These are phyloP conservation scores for Wallacemonas collosoma DNA, from an alignment of 208 protist species.

Conservation along the genomic window DNA sequence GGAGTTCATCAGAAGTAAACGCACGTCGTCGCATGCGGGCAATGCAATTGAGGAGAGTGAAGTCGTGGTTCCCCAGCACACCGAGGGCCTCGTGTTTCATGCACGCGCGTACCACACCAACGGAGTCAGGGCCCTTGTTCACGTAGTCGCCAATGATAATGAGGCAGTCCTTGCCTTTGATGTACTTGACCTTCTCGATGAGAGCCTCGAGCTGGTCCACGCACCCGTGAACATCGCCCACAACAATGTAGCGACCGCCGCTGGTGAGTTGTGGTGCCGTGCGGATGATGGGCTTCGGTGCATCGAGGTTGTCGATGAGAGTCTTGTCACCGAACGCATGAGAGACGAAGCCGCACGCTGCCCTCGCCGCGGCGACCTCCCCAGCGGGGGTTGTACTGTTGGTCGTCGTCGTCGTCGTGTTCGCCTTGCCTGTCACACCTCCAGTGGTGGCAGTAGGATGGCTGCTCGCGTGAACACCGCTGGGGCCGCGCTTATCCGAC, in stretches of 20 bases:
- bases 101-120: constrained; percentile 69
- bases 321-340: constrained; percentile 21
- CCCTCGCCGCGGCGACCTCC: constrained; percentile 11
- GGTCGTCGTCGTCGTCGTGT: not conserved
- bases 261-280: constrained; percentile 39
- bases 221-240: constrained; percentile 93
- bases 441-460: not conserved
- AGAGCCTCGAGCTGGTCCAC: constrained; percentile 76
- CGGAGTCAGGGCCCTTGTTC: constrained; percentile 88
- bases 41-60: constrained; percentile 77
- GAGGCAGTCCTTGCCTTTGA: constrained; percentile 69
- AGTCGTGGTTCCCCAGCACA: constrained; percentile 91
- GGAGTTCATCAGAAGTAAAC: constrained; percentile 54
- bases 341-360: constrained; percentile 37
- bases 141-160: constrained; percentile 89
- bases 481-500: not conserved
- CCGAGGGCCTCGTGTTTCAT: constrained; percentile 70
- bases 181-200: constrained; percentile 81
- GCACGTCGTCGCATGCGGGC: constrained; percentile 37
- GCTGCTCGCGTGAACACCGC: not conserved
- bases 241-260: constrained; percentile 77
- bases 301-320: constrained; percentile 65
- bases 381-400: not conserved
- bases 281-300: constrained; percentile 65
- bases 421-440: not conserved